phyloP scores from a whole-genome alignment of 441 rosid species.

The Aquilaria agallochum region DNA sequence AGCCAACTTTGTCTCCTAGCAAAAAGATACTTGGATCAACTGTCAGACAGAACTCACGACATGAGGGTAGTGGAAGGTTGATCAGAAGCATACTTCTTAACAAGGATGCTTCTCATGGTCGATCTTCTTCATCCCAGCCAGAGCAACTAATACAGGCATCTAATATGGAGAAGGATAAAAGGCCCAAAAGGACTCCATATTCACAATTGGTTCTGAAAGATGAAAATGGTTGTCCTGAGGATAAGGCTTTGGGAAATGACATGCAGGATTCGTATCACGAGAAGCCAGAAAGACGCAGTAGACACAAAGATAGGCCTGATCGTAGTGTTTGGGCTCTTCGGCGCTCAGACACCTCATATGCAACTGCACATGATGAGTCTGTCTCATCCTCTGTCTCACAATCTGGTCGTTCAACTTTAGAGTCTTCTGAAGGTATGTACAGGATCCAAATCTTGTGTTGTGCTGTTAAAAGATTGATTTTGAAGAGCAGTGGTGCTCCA shows the following conservation, averaged over 20 bases:
- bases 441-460: background rate
- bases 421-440: slow-evolving; percentile 47
- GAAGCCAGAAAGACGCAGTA: slow-evolving; percentile 53
- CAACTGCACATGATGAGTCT: slow-evolving; percentile 49
- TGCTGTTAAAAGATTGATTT: too few species aligned
- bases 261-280: slow-evolving; percentile 33
- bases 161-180: slow-evolving; percentile 42
- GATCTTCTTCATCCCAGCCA: slow-evolving; percentile 30
- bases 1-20: slow-evolving; percentile 14
- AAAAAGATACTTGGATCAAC: slow-evolving; percentile 30
- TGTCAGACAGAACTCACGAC: slow-evolving; percentile 39
- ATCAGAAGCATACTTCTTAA: slow-evolving; percentile 46
- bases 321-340: slow-evolving; percentile 67
- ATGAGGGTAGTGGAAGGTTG: slow-evolving; percentile 43
- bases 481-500: too few species aligned
- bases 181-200: slow-evolving; percentile 47
- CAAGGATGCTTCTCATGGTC: slow-evolving; percentile 45
- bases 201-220: slow-evolving; percentile 36
- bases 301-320: slow-evolving; percentile 68
- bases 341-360: slow-evolving; percentile 57
- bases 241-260: slow-evolving; percentile 39
- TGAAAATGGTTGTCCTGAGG: slow-evolving; percentile 42
- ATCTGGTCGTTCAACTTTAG: slow-evolving; percentile 30
- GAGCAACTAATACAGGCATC: slow-evolving; percentile 42
- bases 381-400: slow-evolving; percentile 41